Evolutionary conservation across 352 stramenopile genomes (phyloP), one percentile per base, ranked within the genome.

Genomic region (Pythium monospermum): DNA sequence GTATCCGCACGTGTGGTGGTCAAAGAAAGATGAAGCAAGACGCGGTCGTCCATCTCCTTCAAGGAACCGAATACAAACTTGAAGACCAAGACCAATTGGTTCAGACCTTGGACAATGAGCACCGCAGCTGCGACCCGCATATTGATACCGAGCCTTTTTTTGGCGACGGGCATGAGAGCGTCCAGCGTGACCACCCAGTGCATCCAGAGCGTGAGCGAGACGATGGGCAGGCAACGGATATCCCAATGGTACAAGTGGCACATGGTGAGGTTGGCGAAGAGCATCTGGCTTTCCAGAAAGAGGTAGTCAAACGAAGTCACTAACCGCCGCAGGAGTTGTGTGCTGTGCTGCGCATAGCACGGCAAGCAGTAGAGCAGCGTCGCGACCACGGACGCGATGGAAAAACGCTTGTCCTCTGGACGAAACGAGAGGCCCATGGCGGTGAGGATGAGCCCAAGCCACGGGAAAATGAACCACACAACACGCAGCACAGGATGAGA

Each of bases 261-360:
- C 22, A 57, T 16, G 12, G 47, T 57, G 13, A 31, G n/a, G 21
- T 48, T 31, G 5, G 60, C 21, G 8, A 47, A 33, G 10, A 50
- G 16, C 7, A 59, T 8, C 28, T 69, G 61, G 1, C 40, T 2
- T 10, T 42, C 56, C 4, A 69, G 15, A 30, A 66, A 69, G 3
- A 54, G 8, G 32, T 66, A 61, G 49, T 69, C 42, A 33, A 69
- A 69, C 12, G 51, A 61, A 18, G 16, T 12, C 7, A 51, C 23
- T 3, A 51, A 10, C 28, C 27, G 44, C 19, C 13, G 27, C 44
- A 38, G 31, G 18, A 51, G 37, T 6, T 16, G 25, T 6, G 22
- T 18, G 27, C 33, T 48, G 41, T 25, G 27, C n/a, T n/a, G n/a
- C n/a, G n/a, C n/a, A n/a, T n/a, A n/a, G n/a, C n/a, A n/a, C n/a